Base-by-base conservation (phyloP, 1,284 basidiomycete species). In the Erythrobasidium hasegawianum region DNA sequence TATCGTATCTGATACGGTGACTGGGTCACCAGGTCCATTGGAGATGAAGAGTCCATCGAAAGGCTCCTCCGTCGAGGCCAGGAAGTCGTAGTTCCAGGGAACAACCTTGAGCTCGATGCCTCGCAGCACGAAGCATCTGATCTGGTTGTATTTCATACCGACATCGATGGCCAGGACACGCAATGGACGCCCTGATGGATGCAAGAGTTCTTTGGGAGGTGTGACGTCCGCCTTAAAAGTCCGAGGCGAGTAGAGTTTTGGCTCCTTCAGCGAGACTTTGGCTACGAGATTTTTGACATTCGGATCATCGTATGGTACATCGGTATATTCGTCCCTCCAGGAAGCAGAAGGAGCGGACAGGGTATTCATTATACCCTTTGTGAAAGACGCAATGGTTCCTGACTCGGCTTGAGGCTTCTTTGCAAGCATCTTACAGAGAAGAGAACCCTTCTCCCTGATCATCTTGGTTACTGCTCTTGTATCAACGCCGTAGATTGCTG, bases 81-180 rank as follows among this genome's bases (percentile, higher is more conserved):
- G 80, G 77, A 97, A 91, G 79, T 98, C 88, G 77, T 96, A 89
- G 77, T 98, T 84, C 93, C 94, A 98, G 43, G 96, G 95, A 2
- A 98, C 90, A 61, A 97, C 92, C 80, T 97, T 96, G 77, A 98
- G 82, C 78, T 98, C 92, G 58, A 97, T 85, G 60, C 96, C 95
- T 54, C 96, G 89, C 60, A 86, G 83, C 57, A 86, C 87, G 80
- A 99, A 97, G 82, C 95, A 99, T 53, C 96, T 86, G 73, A 98
- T 95, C 79, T 98, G 96, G 80, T 98, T 98, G 81, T 88, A 95
- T 81, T 99, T 99, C 90, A 98, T 97, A 49, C 96, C 96, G 61
- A 98, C 94, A 78, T 99, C 96, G 65, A 98, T 81, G 3, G 91
- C 91, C 22, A 98, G 76, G 56, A 99, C 84, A 69, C 96, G 88